phyloP scores from a whole-genome alignment of 352 stramenopile species.

The Globisporangium nodosum region DNA sequence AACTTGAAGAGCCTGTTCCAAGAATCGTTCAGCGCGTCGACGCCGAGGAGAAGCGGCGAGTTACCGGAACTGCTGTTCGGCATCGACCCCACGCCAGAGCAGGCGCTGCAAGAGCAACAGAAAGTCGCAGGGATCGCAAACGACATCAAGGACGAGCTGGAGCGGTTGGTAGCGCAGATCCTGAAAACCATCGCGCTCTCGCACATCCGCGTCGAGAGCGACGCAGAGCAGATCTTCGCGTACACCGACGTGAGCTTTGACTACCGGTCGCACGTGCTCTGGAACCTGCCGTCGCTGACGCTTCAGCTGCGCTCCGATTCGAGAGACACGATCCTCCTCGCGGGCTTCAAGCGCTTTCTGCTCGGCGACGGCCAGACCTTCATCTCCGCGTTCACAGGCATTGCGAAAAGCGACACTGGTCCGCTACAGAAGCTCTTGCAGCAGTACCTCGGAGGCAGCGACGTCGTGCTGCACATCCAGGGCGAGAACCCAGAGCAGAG shows the following conservation, averaged over 20 bases:
- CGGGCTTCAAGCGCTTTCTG: constrained; percentile 65
- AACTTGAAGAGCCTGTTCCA: constrained; percentile 39
- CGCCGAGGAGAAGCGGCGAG: neutral
- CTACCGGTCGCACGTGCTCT: constrained; percentile 53
- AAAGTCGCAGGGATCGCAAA: constrained; percentile 19
- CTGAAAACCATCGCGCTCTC: constrained; percentile 73
- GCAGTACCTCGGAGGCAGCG: constrained; percentile 58
- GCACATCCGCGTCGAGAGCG: constrained; percentile 57
- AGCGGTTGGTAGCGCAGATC: constrained; percentile 52
- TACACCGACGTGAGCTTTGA: constrained; percentile 78
- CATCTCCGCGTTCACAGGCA: constrained; percentile 69
- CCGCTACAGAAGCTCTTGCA: constrained; percentile 65
- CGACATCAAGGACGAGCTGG: constrained; percentile 39
- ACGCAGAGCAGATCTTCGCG: constrained; percentile 58
- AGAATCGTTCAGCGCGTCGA: constrained; percentile 3
- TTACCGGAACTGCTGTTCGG: neutral
- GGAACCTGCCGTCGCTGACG: constrained; percentile 71
- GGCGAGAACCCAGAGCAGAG: constrained; percentile 38
- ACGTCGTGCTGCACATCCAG: constrained; percentile 51
- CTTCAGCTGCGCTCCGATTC: constrained; percentile 37
- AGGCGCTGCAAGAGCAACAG: neutral
- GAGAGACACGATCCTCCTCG: constrained; percentile 45
- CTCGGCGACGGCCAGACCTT: constrained; percentile 67
- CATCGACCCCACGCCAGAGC: neutral
- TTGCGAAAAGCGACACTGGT: constrained; percentile 55